Percentiles rank a stretch among this genome's conserved stretches.
Conservation (phyloP, 2,329 filamentous ascomycete genomes). For the Curvularia spicifera region DNA sequence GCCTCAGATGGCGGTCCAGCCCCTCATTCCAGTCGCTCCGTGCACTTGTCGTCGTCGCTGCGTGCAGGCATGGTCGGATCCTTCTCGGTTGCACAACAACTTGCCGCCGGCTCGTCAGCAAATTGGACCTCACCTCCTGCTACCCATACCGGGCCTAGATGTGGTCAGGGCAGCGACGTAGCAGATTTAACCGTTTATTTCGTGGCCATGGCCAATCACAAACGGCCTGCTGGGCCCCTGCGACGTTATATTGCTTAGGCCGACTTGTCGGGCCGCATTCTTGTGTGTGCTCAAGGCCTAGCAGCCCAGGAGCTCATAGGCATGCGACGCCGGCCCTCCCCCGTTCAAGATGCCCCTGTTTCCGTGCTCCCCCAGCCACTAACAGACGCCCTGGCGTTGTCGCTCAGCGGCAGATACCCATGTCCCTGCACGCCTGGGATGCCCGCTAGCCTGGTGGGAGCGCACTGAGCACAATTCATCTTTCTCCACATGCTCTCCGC, state of each 20-base stretch:
- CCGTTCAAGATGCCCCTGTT: conserved; percentile 29
- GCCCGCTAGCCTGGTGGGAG: conserved; percentile 35
- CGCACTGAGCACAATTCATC: conserved; percentile 44
- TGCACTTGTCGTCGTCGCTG: not conserved
- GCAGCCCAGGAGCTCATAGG: conserved; percentile 26
- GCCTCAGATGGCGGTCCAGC: not conserved
- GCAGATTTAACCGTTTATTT: conserved; percentile 48
- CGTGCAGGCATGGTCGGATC: conserved; percentile 16
- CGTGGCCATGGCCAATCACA: conserved; percentile 34
- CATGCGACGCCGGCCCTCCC: conserved; percentile 29
- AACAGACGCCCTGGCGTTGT: conserved; percentile 26
- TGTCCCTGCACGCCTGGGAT: conserved; percentile 37
- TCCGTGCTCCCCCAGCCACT: conserved; percentile 35
- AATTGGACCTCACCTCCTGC: conserved; percentile 28
- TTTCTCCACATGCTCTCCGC: conserved; percentile 48
- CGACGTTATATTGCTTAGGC: conserved; percentile 41
- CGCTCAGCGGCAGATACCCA: conserved; percentile 31
- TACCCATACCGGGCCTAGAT: conserved; percentile 25
- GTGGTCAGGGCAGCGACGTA: conserved; percentile 27
- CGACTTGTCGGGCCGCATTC: conserved; percentile 39
- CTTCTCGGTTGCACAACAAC: conserved; percentile 28
- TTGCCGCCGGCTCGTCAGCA: conserved; percentile 28
- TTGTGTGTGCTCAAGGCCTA: conserved; percentile 29
- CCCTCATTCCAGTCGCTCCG: not conserved
- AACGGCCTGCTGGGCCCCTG: conserved; percentile 29